These are phyloP conservation scores for Taphrina sp. DNA, from an alignment of 1,139 yeast genomes.

Conservation along the genomic window DNA sequence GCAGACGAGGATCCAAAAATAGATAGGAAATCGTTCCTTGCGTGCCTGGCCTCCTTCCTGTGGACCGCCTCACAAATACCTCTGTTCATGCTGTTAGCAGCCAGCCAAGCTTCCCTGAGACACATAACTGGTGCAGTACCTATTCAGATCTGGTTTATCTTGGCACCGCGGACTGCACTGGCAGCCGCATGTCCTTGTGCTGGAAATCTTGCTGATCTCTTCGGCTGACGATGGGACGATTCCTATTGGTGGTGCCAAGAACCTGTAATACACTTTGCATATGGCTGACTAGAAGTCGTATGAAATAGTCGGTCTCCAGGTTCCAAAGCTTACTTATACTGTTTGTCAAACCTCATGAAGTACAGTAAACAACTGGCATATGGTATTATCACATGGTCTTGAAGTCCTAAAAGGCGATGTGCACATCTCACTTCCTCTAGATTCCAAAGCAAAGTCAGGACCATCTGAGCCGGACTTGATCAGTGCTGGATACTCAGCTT, in stretches of 20 bases:
- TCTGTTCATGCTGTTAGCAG: conserved; percentile 21
- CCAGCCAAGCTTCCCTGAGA: conserved; percentile 17
- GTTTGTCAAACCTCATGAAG: no score
- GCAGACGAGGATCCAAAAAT: conserved; percentile 27
- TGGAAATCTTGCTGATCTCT: conserved; percentile 56
- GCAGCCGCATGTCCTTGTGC: conserved; percentile 51
- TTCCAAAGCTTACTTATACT: no score
- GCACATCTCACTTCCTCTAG: no score
- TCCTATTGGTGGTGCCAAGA: conserved; percentile 52
- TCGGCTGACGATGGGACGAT: conserved; percentile 61
- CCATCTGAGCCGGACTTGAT: no score
- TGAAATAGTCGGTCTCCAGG: no score
- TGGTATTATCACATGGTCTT: no score
- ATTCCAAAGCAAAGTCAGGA: no score
- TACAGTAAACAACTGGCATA: no score
- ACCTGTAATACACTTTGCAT: no score
- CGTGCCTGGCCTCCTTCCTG: conserved; percentile 31
- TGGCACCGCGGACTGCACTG: conserved; percentile 21
- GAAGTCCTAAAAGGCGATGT: no score
- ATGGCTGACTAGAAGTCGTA: no score
- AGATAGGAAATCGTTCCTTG: conserved; percentile 19
- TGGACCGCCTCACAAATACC: conserved; percentile 31
- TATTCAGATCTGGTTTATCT: conserved; percentile 28
- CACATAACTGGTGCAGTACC: conserved; percentile 18
- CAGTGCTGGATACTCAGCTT: no score